phyloP scores from a whole-genome alignment of 495 filamentous ascomycete genomes.

The Apodospora peruviana region DNA sequence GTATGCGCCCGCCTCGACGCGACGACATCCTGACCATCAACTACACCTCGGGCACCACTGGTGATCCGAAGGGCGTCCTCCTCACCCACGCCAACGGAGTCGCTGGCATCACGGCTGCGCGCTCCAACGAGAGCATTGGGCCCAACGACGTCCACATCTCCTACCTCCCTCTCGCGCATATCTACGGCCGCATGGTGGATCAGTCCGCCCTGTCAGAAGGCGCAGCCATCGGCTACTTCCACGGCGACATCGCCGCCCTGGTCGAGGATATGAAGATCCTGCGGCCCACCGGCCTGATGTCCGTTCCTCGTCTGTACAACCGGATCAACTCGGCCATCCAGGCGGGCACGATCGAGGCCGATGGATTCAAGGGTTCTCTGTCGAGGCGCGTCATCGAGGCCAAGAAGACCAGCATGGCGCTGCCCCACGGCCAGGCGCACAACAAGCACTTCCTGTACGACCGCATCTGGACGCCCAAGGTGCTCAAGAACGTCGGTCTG shows the following conservation, averaged over 20 bases:
- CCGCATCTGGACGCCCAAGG: conserved; percentile 87
- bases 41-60: conserved; percentile 96
- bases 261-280: conserved; percentile 89
- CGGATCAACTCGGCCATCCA: conserved; percentile 81
- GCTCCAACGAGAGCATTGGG: conserved; percentile 44
- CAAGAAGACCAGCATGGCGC: conserved; percentile 74
- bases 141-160: conserved; percentile 63
- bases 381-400: conserved; percentile 72
- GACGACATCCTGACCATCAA: conserved; percentile 89
- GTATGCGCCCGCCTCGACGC: conserved; percentile 62
- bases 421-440: conserved; percentile 61
- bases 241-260: conserved; percentile 80
- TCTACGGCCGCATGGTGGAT: conserved; percentile 81
- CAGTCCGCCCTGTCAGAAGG: conserved; percentile 69
- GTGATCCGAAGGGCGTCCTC: conserved; percentile 88
- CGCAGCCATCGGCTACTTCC: conserved; percentile 84
- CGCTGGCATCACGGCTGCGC: conserved; percentile 57
- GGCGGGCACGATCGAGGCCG: conserved; percentile 66
- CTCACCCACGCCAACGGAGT: conserved; percentile 79
- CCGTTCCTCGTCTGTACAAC: conserved; percentile 88
- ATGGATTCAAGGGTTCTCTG: conserved; percentile 76
- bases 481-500: conserved; percentile 73
- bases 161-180: conserved; percentile 92
- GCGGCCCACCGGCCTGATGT: conserved; percentile 75
- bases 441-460: conserved; percentile 87